Evolutionary conservation across 2,329 filamentous ascomycete species (phyloP).

Genomic region (Scortechinia acanthostroma): DNA sequence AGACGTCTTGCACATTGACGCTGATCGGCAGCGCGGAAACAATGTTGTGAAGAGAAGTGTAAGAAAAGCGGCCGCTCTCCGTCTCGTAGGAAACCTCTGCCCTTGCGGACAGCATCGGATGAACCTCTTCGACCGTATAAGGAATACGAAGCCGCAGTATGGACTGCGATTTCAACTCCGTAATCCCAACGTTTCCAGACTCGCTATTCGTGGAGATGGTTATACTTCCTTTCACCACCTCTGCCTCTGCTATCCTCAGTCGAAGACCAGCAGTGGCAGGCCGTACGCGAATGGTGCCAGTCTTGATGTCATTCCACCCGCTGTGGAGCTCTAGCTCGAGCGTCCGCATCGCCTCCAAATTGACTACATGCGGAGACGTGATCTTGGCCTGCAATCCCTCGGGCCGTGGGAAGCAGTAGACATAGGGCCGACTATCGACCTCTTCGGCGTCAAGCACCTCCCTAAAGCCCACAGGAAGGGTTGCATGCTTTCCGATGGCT

Average conservation of each 20-base stretch:
- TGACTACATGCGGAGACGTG: not conserved
- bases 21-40: not conserved
- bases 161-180: not conserved
- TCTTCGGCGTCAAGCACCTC: not conserved
- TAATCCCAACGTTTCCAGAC: not conserved
- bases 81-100: not conserved
- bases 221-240: not conserved
- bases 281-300: not conserved
- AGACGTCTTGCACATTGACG: constrained; percentile 1
- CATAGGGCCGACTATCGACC: not conserved
- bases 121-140: not conserved
- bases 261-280: not conserved
- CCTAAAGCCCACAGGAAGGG: not conserved
- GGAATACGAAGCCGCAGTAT: not conserved
- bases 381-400: not conserved
- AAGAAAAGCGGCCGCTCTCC: not conserved
- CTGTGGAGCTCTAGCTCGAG: constrained; percentile 1
- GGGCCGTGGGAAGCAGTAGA: not conserved
- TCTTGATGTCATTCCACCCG: constrained; percentile 1
- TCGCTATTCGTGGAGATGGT: not conserved
- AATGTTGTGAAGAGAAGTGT: not conserved
- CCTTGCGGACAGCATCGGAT: not conserved
- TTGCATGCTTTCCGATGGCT: not conserved
- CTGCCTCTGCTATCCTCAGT: not conserved
- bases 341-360: not conserved